Percentiles rank a stretch among this genome's conserved stretches.
Evolutionary conservation across 2,329 filamentous ascomycete species (phyloP).

Genomic region (Gyromitra esculenta): DNA sequence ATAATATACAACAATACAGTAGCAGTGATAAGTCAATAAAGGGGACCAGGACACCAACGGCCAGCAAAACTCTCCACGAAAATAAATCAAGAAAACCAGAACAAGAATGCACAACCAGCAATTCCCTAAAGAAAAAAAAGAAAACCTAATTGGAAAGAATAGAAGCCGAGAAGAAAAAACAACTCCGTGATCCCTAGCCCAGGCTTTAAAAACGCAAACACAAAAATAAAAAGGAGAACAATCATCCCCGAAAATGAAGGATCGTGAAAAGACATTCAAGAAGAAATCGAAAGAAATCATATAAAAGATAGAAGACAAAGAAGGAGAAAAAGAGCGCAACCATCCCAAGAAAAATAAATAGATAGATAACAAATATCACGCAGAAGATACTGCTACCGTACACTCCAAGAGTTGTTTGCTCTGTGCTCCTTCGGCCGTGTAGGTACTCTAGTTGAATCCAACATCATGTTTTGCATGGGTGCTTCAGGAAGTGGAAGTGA

Average conservation of each 20-base stretch:
- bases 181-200: slow-evolving; percentile 53
- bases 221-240: slow-evolving; percentile 27
- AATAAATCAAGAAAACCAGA: slow-evolving; percentile 37
- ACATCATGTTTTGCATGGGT: slow-evolving; percentile 23
- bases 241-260: slow-evolving; percentile 17
- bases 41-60: slow-evolving; percentile 9
- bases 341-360: slow-evolving; percentile 16
- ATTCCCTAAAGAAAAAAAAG: slow-evolving; percentile 40
- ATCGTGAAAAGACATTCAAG: slow-evolving; percentile 10
- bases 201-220: slow-evolving; percentile 51
- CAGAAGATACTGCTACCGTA: slow-evolving; percentile 37
- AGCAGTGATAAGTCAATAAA: slow-evolving; percentile 24
- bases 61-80: slow-evolving; percentile 17
- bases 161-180: slow-evolving; percentile 49
- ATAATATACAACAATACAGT: slow-evolving; percentile 48
- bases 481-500: slow-evolving; percentile 16
- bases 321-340: slow-evolving; percentile 18
- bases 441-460: slow-evolving; percentile 34
- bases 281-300: slow-evolving; percentile 28
- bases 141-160: slow-evolving; percentile 32
- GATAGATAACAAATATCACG: slow-evolving; percentile 8
- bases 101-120: slow-evolving; percentile 30
- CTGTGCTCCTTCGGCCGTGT: slow-evolving; percentile 43
- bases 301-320: slow-evolving; percentile 36
- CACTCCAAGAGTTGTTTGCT: slow-evolving; percentile 29